A percentile compares a stretch with the other conserved stretches of the same genome.
phyloP scores from a whole-genome alignment of 495 filamentous ascomycete species.

The Xylaria longipes region DNA sequence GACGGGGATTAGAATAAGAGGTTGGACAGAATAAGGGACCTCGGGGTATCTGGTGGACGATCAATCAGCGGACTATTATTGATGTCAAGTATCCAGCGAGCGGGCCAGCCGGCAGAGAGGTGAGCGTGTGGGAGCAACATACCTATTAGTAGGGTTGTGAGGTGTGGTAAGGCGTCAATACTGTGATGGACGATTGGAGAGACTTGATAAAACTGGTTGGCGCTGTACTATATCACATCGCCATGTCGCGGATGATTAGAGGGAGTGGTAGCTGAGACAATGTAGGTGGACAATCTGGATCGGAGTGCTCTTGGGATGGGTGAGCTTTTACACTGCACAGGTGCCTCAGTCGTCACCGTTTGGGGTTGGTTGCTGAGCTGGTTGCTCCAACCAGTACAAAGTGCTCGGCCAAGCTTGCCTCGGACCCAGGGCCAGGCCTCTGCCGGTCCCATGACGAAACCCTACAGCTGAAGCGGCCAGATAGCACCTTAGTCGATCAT shows the following conservation, averaged over 20 bases:
- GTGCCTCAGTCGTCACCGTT: slow-evolving; percentile 17
- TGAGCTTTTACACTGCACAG: neutral
- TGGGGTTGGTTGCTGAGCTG: slow-evolving; percentile 3
- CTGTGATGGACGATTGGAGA: neutral
- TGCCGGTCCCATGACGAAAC: slow-evolving; percentile 28
- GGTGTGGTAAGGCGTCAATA: neutral
- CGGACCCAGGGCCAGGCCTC: neutral
- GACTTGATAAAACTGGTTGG: neutral
- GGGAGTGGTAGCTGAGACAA: neutral
- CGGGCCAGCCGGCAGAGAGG: neutral
- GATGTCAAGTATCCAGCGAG: neutral
- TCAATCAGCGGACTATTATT: slow-evolving; percentile 11
- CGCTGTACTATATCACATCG: slow-evolving; percentile 3
- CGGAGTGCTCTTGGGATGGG: neutral
- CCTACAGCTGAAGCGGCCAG: slow-evolving; percentile 19
- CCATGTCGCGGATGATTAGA: neutral
- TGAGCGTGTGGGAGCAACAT: neutral
- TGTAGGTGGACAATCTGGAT: neutral
- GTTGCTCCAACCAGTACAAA: neutral
- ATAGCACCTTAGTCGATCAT: neutral
- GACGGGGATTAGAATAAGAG: neutral
- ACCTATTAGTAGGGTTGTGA: slow-evolving; percentile 6
- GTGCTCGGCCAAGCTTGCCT: neutral
- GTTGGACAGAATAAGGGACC: neutral
- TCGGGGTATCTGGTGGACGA: slow-evolving; percentile 2